Conservation (phyloP, 768 basidiomycete species). For the Plicaturopsis crispa region DNA sequence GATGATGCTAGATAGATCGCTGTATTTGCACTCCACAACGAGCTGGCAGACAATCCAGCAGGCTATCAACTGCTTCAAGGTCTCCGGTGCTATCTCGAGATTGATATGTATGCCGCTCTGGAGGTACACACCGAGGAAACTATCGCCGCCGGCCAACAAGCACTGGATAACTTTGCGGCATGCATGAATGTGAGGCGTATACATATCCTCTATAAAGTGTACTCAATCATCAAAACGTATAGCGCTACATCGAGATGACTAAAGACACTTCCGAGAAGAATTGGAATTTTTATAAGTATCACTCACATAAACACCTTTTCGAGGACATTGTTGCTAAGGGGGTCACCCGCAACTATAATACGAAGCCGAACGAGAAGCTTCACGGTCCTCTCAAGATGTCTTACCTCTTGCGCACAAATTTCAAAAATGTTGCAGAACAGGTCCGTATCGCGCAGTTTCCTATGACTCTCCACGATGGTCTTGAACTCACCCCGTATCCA, state of each 20-base stretch:
- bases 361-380: conserved; percentile 21
- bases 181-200: conserved; percentile 14
- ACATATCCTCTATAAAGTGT: neutral
- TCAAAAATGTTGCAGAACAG: conserved; percentile 24
- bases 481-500: too few species aligned
- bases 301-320: conserved; percentile 24
- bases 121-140: conserved; percentile 24
- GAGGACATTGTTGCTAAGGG: conserved; percentile 25
- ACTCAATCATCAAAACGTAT: too few species aligned
- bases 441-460: too few species aligned
- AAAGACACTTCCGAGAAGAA: conserved; percentile 15
- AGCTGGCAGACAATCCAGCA: conserved; percentile 9
- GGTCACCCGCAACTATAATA: conserved; percentile 21
- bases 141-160: conserved; percentile 12
- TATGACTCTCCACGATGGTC: too few species aligned
- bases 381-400: conserved; percentile 20
- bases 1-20: conserved; percentile 15
- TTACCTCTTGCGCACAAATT: conserved; percentile 22
- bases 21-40: conserved; percentile 18
- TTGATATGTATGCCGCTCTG: conserved; percentile 21
- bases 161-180: conserved; percentile 10
- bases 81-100: conserved; percentile 21
- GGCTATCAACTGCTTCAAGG: conserved; percentile 20
- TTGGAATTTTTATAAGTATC: conserved; percentile 24
- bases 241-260: too few species aligned